Conservation (phyloP, 257 asterid genomes). For the Apocynum venetum region DNA sequence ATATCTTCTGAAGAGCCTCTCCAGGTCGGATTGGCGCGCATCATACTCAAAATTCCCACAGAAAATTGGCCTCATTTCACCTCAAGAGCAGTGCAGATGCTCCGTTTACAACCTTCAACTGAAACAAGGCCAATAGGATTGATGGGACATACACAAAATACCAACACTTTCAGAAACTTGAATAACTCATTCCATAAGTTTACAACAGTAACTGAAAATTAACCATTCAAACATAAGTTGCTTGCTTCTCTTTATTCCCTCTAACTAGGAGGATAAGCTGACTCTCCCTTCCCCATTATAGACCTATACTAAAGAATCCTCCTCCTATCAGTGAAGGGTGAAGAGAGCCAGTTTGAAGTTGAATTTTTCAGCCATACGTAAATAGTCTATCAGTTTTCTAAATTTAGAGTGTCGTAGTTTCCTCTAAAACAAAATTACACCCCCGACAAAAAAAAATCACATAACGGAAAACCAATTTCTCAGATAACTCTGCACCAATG, state of each 20-base stretch:
- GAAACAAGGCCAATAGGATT: neutral
- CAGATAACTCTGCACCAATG: neutral
- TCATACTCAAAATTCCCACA: slow-evolving; percentile 78
- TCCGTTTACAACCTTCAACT: neutral
- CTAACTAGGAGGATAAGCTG: neutral
- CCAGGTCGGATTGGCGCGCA: slow-evolving; percentile 78
- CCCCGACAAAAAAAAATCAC: no score
- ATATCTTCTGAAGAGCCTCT: slow-evolving; percentile 68
- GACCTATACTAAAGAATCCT: neutral
- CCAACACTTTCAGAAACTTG: neutral
- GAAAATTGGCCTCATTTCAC: slow-evolving; percentile 67
- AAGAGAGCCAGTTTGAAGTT: neutral
- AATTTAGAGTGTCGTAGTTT: neutral
- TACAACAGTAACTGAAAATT: neutral
- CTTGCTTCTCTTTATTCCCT: neutral
- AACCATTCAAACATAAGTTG: neutral
- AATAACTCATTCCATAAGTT: neutral
- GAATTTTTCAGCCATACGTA: neutral
- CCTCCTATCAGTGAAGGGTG: neutral
- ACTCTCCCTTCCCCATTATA: neutral
- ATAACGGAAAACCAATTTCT: neutral
- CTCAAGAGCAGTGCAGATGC: slow-evolving; percentile 6
- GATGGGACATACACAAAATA: neutral
- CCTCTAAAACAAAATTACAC: neutral
- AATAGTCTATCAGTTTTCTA: neutral